Conservation (phyloP, 257 asterid species). For the Solanum appendiculatum region DNA sequence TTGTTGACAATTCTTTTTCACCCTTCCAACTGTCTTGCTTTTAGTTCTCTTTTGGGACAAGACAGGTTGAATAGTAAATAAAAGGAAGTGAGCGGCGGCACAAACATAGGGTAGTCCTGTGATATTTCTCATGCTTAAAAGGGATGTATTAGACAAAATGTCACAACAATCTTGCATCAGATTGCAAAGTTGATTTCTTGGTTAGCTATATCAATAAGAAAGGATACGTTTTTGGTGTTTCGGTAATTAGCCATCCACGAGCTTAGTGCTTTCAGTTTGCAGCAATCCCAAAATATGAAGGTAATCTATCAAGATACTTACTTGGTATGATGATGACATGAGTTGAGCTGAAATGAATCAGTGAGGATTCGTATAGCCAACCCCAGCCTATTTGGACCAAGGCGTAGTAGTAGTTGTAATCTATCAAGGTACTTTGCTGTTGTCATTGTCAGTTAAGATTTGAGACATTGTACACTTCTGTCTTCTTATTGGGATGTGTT, state of each 20-base stretch:
- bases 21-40: conserved; percentile 1
- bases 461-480: neutral
- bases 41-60: neutral
- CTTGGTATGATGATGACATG: neutral
- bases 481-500: neutral
- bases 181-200: neutral
- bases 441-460: neutral
- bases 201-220: neutral
- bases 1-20: neutral
- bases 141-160: neutral
- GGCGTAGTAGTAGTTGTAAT: neutral
- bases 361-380: neutral
- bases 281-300: neutral
- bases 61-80: neutral
- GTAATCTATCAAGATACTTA: neutral
- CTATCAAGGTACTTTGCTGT: neutral
- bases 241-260: neutral
- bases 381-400: neutral
- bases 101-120: neutral
- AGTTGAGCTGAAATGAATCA: neutral
- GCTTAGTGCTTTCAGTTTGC: neutral
- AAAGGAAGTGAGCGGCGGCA: neutral
- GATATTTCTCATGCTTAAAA: neutral
- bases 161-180: neutral
- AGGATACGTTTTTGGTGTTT: neutral